Conservation (phyloP, 2,329 filamentous ascomycete species). For the Phaeosphaeria sp. region DNA sequence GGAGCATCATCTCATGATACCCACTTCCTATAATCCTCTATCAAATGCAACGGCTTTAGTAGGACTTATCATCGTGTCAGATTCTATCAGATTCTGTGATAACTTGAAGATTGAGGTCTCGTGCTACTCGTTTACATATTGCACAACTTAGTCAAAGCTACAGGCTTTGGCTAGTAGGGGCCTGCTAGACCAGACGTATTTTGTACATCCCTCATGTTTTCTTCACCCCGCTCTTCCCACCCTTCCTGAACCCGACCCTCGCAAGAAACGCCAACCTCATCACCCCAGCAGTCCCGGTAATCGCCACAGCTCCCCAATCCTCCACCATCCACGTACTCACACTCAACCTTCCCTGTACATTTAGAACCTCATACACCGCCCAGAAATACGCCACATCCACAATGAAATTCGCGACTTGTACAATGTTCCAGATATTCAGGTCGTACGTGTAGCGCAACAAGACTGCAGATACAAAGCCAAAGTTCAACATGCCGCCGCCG, state of each 20-base stretch:
- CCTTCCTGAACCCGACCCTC: conserved; percentile 21
- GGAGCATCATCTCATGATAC: conserved; percentile 21
- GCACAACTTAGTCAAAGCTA: too few relatives aligned
- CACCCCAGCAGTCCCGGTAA: conserved; percentile 30
- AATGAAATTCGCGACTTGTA: conserved; percentile 25
- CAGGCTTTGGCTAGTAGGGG: too few relatives aligned
- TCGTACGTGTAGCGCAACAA: conserved; percentile 33
- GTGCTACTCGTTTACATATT: not conserved
- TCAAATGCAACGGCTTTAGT: not conserved
- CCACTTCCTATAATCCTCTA: conserved; percentile 2
- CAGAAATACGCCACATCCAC: conserved; percentile 32
- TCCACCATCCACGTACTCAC: conserved; percentile 24
- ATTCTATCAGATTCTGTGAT: not conserved
- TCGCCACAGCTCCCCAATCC: conserved; percentile 43
- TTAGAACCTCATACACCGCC: conserved; percentile 20
- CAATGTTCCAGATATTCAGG: conserved; percentile 29
- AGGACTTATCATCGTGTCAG: too few relatives aligned
- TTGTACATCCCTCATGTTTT: not conserved
- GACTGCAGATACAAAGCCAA: conserved; percentile 33
- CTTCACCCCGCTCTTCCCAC: not conserved
- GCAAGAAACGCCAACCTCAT: conserved; percentile 27
- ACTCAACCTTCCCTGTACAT: conserved; percentile 19
- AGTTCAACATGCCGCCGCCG: conserved; percentile 34
- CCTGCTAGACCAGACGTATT: too few relatives aligned
- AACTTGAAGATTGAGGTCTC: not conserved